Percentiles rank a stretch among this genome's conserved stretches.
Conservation (phyloP, 306 rosid species). For the Cucurbita pepo region DNA sequence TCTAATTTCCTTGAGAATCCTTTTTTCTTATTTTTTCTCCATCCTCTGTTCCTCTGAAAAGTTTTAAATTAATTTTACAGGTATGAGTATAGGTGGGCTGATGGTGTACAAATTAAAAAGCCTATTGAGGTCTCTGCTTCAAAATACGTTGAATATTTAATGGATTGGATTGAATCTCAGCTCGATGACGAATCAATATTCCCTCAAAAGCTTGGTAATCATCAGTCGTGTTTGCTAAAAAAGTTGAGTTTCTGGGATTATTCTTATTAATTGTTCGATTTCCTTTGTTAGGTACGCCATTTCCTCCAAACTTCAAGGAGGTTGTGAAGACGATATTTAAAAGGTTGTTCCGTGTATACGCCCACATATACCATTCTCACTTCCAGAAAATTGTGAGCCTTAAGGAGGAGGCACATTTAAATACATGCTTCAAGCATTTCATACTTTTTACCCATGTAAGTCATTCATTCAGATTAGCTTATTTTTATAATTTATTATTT, state of each 20-base stretch:
- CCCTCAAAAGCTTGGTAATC: conserved; percentile 93
- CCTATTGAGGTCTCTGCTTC: conserved; percentile 99
- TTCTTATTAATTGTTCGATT: not conserved
- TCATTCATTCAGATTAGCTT: not conserved
- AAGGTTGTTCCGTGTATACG: conserved; percentile 93
- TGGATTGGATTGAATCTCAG: conserved; percentile 98
- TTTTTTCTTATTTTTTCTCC: not conserved
- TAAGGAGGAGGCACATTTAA: conserved; percentile 97
- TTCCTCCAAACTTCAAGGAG: conserved; percentile 83
- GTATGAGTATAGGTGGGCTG: conserved; percentile 99
- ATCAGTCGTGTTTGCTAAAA: not conserved
- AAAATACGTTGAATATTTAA: conserved; percentile 91
- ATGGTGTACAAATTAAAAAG: conserved; percentile 91
- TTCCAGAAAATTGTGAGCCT: conserved; percentile 98
- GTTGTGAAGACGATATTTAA: conserved; percentile 97
- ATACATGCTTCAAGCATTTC: conserved; percentile 99
- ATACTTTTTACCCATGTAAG: conserved; percentile 96
- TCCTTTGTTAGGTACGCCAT: conserved; percentile 62
- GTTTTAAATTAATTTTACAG: conserved; percentile 21
- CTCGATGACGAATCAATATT: conserved; percentile 97
- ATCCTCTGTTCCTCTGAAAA: not conserved
- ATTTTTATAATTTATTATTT: not conserved
- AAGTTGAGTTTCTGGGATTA: not conserved
- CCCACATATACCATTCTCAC: conserved; percentile 96
- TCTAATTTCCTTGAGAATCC: not conserved